Percentiles rank a stretch among this genome's conserved stretches.
These are phyloP conservation scores for Tetrahymena borealis DNA, from an alignment of 73 alveolate species.

Conservation along the genomic window DNA sequence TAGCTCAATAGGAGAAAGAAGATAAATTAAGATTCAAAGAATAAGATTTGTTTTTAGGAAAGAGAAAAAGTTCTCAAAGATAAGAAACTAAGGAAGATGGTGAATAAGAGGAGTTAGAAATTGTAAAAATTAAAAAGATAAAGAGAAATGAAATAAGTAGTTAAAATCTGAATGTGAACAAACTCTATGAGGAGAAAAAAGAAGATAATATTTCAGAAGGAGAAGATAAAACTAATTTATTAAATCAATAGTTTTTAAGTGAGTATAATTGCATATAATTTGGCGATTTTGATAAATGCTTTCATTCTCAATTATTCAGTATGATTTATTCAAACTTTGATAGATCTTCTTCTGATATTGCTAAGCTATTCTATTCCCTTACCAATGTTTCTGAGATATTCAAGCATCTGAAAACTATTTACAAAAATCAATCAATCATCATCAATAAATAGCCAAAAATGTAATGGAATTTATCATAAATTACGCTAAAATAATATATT, in stretches of 20 bases:
- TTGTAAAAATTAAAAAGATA: neutral
- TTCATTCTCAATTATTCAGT: neutral
- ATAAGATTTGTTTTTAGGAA: neutral
- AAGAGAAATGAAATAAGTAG: neutral
- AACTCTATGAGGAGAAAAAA: neutral
- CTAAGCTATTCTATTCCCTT: neutral
- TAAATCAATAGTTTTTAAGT: neutral
- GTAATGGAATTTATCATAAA: neutral
- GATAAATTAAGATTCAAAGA: neutral
- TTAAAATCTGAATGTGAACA: neutral
- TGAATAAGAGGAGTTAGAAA: neutral
- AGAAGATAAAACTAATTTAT: no score
- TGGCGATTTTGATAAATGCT: neutral
- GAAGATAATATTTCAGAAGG: no score
- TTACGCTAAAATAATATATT: neutral
- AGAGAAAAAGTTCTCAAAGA: neutral
- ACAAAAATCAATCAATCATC: neutral
- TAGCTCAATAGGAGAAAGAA: neutral
- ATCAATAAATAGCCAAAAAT: neutral
- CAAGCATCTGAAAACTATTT: neutral
- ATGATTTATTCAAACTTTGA: neutral
- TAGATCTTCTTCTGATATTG: neutral
- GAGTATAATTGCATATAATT: neutral
- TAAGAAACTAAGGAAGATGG: neutral
- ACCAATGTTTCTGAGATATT: neutral